Base-by-base conservation (phyloP, 768 basidiomycete genomes). In the Boletus edulis region DNA sequence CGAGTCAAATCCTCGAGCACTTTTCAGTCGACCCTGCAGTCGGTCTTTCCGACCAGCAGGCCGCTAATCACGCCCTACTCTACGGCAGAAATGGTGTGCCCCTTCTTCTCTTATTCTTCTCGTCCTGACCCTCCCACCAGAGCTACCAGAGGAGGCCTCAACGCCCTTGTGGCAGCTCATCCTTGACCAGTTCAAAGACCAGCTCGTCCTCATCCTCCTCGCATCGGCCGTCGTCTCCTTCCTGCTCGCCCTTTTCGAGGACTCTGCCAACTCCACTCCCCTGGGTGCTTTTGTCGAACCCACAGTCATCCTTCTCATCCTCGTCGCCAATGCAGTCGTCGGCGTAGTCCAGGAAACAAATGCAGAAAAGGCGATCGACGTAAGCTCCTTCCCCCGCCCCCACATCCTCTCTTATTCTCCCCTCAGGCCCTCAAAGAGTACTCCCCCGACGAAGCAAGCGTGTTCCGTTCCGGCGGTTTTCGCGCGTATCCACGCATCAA, bases 101-200 rank as follows among this genome's bases (percentile, higher is more conserved):
- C 10, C n/a, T 5, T 3, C 10, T 15, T 20, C 14, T 49, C 37
- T 6, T 18, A 32, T 34, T 27, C 18, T 14, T 1, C 14, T n/a
- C 40, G 12, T 15, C 27, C 41, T 41, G 51, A 22, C 69, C 14
- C 29, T 22, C 22, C 46, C 40, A 46, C 14, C 70, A 98, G 96
- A 91, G 67, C 79, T 99, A 8, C 95, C 96, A 12, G 94, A 97
- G 66, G 92, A 95, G 11, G 87, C 91, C 0, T 75, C 91, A 4
- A 97, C 96, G 5, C 91, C 95, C 4, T 68, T 98, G 32, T 94
- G 94, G 92, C 82, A 92, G 67, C 85, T 98, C 56, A 88, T 99
- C 56, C 80, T 99, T n/a, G 94, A 97, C 62, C 96, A 99, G 74
- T 99, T 99, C 81, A 89, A 98, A 78, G 96, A 99, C 75, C 94